phyloP scores from a whole-genome alignment of 2,329 filamentous ascomycete species.

The Fusarium sp. region DNA sequence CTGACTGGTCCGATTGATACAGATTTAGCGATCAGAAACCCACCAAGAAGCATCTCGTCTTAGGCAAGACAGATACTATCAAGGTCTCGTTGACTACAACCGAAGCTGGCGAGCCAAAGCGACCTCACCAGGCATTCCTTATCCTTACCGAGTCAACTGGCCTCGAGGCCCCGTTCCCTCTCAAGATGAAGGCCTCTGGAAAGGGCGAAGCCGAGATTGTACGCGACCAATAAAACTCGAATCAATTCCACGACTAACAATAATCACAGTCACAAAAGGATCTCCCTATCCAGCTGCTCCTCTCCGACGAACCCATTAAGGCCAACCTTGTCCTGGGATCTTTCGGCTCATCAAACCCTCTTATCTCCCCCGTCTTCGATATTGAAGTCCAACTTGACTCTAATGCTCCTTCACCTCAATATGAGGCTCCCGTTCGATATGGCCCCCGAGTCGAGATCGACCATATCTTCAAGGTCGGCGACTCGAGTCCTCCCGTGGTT shows the following conservation, averaged over 20 bases:
- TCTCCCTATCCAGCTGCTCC: constrained; percentile 83
- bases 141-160: constrained; percentile 80
- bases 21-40: constrained; percentile 69
- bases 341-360: constrained; percentile 77
- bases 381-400: constrained; percentile 73
- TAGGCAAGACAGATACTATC: constrained; percentile 76
- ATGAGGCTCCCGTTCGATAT: constrained; percentile 80
- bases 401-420: constrained; percentile 65
- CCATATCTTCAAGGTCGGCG: constrained; percentile 86
- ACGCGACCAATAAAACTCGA: constrained; percentile 46
- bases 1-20: constrained; percentile 32
- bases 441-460: constrained; percentile 85
- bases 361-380: constrained; percentile 77
- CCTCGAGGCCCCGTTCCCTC: constrained; percentile 86
- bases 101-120: constrained; percentile 80
- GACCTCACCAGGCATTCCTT: constrained; percentile 94
- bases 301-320: constrained; percentile 71
- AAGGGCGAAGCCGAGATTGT: constrained; percentile 89
- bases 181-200: constrained; percentile 86
- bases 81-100: constrained; percentile 85
- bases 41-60: constrained; percentile 69
- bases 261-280: constrained; percentile 81
- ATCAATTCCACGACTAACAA: constrained; percentile 40
- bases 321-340: constrained; percentile 88
- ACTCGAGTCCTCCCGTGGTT: constrained; percentile 80